Conservation (phyloP, 345 rosid species). For the Erucastrum elatum region DNA sequence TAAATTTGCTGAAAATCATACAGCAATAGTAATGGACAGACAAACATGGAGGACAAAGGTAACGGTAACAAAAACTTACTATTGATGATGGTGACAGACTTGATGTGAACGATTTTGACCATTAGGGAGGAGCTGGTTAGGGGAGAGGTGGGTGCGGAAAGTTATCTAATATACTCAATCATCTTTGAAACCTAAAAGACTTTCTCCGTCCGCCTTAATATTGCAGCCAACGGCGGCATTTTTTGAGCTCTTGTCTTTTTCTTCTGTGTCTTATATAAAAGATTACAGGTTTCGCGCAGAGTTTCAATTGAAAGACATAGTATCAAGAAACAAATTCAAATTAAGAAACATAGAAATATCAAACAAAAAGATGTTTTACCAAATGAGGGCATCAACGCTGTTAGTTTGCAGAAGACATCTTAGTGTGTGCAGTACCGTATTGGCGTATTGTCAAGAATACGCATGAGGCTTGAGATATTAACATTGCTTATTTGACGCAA, state of each 20-base stretch:
- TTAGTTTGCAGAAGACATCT: too few relatives aligned
- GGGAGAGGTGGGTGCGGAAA: constrained; percentile 13
- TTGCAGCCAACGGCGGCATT: constrained; percentile 29
- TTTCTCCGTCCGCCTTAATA: constrained; percentile 23
- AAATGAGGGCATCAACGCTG: too few relatives aligned
- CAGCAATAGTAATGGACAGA: constrained; percentile 24
- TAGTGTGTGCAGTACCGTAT: background rate
- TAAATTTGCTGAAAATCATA: constrained; percentile 11
- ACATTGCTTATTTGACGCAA: constrained; percentile 1
- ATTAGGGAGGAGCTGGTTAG: constrained; percentile 36
- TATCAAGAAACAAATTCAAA: constrained; percentile 30
- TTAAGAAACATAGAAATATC: constrained; percentile 20
- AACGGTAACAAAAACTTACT: constrained; percentile 25
- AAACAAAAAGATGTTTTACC: constrained; percentile 1
- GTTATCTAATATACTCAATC: constrained; percentile 32
- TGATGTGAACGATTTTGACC: constrained; percentile 36
- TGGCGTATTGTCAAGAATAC: background rate
- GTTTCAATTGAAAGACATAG: constrained; percentile 15
- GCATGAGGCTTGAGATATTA: constrained; percentile 13
- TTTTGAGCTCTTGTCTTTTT: constrained; percentile 39
- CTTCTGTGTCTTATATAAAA: constrained; percentile 33
- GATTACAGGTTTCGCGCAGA: constrained; percentile 27
- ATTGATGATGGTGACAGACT: constrained; percentile 29
- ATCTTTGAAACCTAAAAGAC: constrained; percentile 39
- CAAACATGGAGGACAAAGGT: constrained; percentile 21